Evolutionary conservation across 2,329 filamentous ascomycete genomes (phyloP).

Genomic region (Nothomitra cinnamomea): DNA sequence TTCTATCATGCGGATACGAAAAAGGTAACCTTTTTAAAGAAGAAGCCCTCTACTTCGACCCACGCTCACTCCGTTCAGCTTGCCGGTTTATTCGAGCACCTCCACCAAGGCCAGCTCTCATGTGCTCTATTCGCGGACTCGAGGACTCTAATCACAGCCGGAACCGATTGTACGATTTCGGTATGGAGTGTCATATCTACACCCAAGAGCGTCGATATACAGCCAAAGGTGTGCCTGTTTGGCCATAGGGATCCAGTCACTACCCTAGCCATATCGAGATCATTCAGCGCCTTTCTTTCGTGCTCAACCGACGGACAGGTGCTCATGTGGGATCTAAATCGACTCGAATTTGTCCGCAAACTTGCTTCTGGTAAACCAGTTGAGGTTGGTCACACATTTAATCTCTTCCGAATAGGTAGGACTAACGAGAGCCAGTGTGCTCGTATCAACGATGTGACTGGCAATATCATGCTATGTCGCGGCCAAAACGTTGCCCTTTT

Average conservation of each 20-base stretch:
- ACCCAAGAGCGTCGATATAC: constrained; percentile 58
- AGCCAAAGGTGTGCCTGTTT: constrained; percentile 66
- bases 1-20: constrained; percentile 77
- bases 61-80: constrained; percentile 23
- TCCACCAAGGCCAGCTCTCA: constrained; percentile 81
- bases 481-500: constrained; percentile 61
- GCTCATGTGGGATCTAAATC: constrained; percentile 88
- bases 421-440: constrained; percentile 44
- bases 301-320: constrained; percentile 67
- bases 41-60: not conserved
- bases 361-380: constrained; percentile 39
- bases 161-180: constrained; percentile 79
- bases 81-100: constrained; percentile 79
- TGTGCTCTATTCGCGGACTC: constrained; percentile 74
- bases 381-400: constrained; percentile 21
- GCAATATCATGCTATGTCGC: constrained; percentile 74
- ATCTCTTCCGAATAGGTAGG: not conserved
- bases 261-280: constrained; percentile 67
- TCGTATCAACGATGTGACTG: constrained; percentile 75
- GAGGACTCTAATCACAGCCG: constrained; percentile 77
- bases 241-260: constrained; percentile 77
- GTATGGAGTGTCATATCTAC: constrained; percentile 57
- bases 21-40: constrained; percentile 32
- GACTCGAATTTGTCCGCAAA: constrained; percentile 68
- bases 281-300: constrained; percentile 76